These are phyloP conservation scores for Erigeron canadensis DNA, from an alignment of 129 eudicot genomes.

Conservation along the genomic window DNA sequence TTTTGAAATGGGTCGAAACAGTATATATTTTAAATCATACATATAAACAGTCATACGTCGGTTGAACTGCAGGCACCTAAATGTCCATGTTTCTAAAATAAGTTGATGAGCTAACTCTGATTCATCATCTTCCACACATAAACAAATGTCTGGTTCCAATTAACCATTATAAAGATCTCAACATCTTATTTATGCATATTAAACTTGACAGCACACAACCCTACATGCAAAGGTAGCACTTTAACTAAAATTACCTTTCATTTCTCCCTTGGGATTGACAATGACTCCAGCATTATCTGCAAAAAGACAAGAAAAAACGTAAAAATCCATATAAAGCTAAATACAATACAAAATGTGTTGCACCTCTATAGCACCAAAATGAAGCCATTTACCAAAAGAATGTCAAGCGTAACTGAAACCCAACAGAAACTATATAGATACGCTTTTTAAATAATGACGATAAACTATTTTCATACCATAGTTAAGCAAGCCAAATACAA, in stretches of 20 bases:
- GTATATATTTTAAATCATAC: background rate
- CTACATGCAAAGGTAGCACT: background rate
- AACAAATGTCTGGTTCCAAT: background rate
- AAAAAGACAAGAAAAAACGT: background rate
- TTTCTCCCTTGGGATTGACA: slow-evolving; percentile 93
- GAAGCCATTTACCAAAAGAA: background rate
- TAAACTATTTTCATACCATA: no score
- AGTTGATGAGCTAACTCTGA: background rate
- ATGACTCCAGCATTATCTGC: slow-evolving; percentile 95
- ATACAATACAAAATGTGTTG: background rate
- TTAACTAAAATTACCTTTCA: slow-evolving; percentile 56
- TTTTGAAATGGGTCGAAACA: background rate
- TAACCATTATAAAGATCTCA: background rate
- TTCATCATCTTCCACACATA: background rate
- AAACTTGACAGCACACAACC: background rate
- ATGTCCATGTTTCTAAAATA: background rate
- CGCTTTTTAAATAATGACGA: no score
- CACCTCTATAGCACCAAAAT: background rate
- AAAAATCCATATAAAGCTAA: background rate
- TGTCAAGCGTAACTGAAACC: no score
- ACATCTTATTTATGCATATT: background rate
- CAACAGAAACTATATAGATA: no score
- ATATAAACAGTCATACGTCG: background rate
- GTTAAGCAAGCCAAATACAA: no score
- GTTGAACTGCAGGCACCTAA: background rate